A percentile compares a stretch with the other conserved stretches of the same genome.
Evolutionary conservation across 2,329 filamentous ascomycete species (phyloP).

Genomic region (Pseudopithomyces maydicus): DNA sequence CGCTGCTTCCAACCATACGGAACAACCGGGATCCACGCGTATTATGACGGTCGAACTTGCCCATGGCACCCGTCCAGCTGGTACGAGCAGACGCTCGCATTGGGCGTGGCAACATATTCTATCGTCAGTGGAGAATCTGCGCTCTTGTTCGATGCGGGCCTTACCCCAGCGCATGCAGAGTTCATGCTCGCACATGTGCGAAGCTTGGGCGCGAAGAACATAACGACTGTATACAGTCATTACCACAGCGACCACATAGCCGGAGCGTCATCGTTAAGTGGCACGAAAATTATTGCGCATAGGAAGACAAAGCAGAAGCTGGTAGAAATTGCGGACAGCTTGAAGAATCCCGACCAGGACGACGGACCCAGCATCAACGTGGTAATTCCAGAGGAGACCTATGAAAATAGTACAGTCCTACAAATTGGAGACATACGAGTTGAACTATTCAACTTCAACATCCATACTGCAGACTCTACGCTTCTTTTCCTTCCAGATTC

Average conservation of each 20-base stretch:
- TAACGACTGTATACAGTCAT: conserved; percentile 16
- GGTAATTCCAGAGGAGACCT: conserved; percentile 11
- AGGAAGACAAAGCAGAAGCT: conserved; percentile 4
- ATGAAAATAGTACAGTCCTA: conserved; percentile 8
- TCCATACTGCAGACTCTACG: conserved; percentile 14
- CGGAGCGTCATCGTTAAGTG: conserved; percentile 9
- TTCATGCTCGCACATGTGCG: conserved; percentile 16
- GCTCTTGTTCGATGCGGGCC: conserved; percentile 14
- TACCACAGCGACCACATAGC: conserved; percentile 19
- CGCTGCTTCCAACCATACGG: conserved; percentile 3
- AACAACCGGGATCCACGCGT: conserved; percentile 11
- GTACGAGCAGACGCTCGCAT: conserved; percentile 14
- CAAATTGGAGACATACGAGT: conserved; percentile 8
- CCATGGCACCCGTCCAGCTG: conserved; percentile 13
- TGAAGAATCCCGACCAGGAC: conserved; percentile 4
- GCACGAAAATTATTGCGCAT: conserved; percentile 8
- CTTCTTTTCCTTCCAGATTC: conserved; percentile 10
- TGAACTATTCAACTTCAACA: conserved; percentile 15
- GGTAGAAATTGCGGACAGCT: not conserved
- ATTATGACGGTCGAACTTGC: conserved; percentile 16
- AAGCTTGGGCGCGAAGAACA: conserved; percentile 10
- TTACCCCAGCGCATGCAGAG: conserved; percentile 8
- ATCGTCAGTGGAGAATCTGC: conserved; percentile 12
- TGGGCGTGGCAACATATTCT: conserved; percentile 15
- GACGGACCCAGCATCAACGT: conserved; percentile 8